Base-by-base conservation (phyloP, 2,329 filamentous ascomycete species). In the Pseudogymnoascus pannorum region DNA sequence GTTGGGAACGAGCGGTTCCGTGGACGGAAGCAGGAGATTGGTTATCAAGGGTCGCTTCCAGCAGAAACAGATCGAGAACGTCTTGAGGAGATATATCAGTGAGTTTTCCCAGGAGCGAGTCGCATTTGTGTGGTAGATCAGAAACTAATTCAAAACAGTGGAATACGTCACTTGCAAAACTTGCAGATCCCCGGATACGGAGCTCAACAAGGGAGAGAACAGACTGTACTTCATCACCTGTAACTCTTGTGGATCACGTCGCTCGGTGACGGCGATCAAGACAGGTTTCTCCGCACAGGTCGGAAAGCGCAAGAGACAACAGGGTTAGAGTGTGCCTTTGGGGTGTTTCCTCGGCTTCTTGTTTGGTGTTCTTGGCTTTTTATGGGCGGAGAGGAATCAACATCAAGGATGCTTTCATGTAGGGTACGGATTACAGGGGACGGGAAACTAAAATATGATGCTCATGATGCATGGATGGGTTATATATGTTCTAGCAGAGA, bases 1-100 rank as follows among this genome's bases (percentile, higher is more conserved):
- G 77, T 84, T 99, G 86, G 94, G 94, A 81, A 99, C 94, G 68
- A 95, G 86, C 73, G 94, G 94, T 75, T 95, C 90, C 74, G 92
- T 96, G 61, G 94, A 97, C 78, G 94, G 93, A 69, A 91, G 85
- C 78, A 87, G 92, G 76, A 87, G 93, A 73, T 78, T 99, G 71
- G 92, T 99, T 73, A 99, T 99, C 84, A 97, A 96, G 84, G 94
- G 94, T 82, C 91, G 94, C 73, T 99, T 99, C 89, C 93, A 97
- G 78, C 93, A 97, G 81, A 97, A 97, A 80, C 93, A 97, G 81
- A 92, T 97, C 73, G 94, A 99, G 81, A 96, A 95, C 77, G 92
- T 97, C 60, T 78, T 97, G 74, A 84, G 93, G 79, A 90, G 93
- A 81, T 96, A 96, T 77, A 97, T 96, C 74, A 89, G 89, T 91